Conservation (phyloP, 257 asterid species). For the Orobanche coerulescens region DNA sequence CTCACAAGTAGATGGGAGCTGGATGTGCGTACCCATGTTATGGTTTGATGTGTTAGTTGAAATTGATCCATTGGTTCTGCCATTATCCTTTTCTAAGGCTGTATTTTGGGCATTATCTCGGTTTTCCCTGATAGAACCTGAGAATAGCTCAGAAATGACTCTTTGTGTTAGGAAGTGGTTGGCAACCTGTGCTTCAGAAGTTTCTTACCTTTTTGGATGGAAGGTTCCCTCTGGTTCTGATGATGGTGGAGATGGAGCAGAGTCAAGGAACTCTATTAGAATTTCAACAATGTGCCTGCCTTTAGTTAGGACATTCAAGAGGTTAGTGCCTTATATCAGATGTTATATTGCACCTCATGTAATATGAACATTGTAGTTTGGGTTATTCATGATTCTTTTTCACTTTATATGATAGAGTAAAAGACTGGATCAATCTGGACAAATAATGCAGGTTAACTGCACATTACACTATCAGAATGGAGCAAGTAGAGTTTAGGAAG, state of each 20-base stretch:
- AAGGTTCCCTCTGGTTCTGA: slow-evolving; percentile 84
- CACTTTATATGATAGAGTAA: background rate
- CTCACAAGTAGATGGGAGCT: slow-evolving; percentile 55
- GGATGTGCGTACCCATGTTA: slow-evolving; percentile 98
- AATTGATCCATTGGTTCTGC: slow-evolving; percentile 63
- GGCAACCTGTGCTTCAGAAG: slow-evolving; percentile 60
- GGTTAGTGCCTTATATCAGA: slow-evolving; percentile 39
- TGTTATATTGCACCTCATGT: slow-evolving; percentile 20
- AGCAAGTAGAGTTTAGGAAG: slow-evolving; percentile 57
- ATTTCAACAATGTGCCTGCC: slow-evolving; percentile 70
- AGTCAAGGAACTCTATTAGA: slow-evolving; percentile 61
- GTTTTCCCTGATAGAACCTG: slow-evolving; percentile 64
- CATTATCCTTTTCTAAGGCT: slow-evolving; percentile 76
- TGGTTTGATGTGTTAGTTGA: slow-evolving; percentile 94
- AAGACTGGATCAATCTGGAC: slow-evolving; percentile 16
- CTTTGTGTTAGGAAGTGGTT: slow-evolving; percentile 63
- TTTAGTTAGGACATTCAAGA: slow-evolving; percentile 79
- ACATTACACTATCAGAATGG: slow-evolving; percentile 65
- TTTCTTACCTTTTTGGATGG: slow-evolving; percentile 78
- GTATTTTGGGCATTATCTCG: slow-evolving; percentile 86
- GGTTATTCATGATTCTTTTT: background rate
- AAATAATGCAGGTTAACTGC: slow-evolving; percentile 61
- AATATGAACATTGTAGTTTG: slow-evolving; percentile 2
- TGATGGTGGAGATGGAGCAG: slow-evolving; percentile 81
- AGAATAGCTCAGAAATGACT: slow-evolving; percentile 37